Evolutionary conservation across 1,139 yeast species (phyloP).

Genomic region (Diutina scorzettiae): DNA sequence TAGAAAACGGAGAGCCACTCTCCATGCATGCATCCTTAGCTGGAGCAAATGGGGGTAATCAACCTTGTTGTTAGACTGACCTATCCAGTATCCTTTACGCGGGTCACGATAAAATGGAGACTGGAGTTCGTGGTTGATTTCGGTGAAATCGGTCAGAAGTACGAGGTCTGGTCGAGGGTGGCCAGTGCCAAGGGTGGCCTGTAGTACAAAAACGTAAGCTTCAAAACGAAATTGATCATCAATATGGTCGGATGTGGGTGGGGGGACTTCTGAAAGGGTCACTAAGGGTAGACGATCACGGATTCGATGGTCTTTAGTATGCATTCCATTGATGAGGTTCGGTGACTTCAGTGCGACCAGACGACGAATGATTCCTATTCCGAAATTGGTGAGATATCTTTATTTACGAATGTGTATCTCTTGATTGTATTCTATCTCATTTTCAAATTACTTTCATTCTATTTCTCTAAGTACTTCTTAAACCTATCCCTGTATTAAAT

Average conservation of each 20-base stretch:
- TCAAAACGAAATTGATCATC: background rate
- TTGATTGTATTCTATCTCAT: too few species aligned
- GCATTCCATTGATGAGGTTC: too few species aligned
- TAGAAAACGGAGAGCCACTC: background rate
- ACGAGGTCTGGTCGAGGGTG: background rate
- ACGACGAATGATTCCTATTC: too few species aligned
- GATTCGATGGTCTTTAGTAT: too few species aligned
- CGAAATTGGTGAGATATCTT: too few species aligned
- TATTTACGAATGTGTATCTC: too few species aligned
- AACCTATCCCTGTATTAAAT: too few species aligned
- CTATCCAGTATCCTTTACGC: background rate
- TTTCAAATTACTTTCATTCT: too few species aligned
- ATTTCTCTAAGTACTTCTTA: too few species aligned
- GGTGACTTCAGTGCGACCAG: too few species aligned
- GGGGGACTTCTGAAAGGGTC: background rate
- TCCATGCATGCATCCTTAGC: background rate
- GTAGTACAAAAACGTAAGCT: background rate
- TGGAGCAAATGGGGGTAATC: background rate
- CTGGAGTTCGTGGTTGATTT: background rate
- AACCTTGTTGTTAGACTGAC: background rate
- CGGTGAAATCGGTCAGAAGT: background rate
- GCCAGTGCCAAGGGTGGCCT: background rate
- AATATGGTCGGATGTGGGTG: background rate
- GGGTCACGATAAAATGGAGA: background rate
- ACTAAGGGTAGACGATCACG: too few species aligned